These are phyloP conservation scores for Verticillium albo-atrum DNA, from an alignment of 2,329 filamentous ascomycete species.

Conservation along the genomic window DNA sequence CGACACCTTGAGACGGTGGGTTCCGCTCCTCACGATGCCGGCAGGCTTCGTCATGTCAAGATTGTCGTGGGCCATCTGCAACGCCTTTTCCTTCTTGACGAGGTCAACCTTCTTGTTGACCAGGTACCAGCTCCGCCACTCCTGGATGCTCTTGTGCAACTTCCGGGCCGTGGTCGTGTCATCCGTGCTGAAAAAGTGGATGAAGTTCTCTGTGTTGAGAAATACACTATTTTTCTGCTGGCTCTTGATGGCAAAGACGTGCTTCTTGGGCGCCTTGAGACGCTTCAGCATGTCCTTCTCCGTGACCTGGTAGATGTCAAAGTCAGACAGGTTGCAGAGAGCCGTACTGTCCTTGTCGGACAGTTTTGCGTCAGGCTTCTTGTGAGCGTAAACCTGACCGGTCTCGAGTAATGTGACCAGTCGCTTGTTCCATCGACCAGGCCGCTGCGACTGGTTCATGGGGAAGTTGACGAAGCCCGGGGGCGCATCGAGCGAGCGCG, in stretches of 20 bases:
- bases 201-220: conserved; percentile 75
- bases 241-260: conserved; percentile 85
- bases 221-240: conserved; percentile 87
- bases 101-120: conserved; percentile 61
- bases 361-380: conserved; percentile 58
- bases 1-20: conserved; percentile 33
- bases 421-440: conserved; percentile 85
- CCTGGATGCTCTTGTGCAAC: conserved; percentile 69
- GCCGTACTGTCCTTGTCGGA: conserved; percentile 63
- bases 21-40: conserved; percentile 23
- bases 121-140: conserved; percentile 90
- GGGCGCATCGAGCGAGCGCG: conserved; percentile 54
- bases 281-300: conserved; percentile 62
- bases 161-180: conserved; percentile 61
- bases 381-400: conserved; percentile 69
- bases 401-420: conserved; percentile 69
- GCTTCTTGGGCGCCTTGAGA: conserved; percentile 78
- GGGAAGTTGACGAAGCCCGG: conserved; percentile 58
- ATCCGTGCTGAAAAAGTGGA: conserved; percentile 86
- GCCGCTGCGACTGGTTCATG: conserved; percentile 75
- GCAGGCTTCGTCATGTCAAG: conserved; percentile 22
- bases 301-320: conserved; percentile 82
- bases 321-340: conserved; percentile 84
- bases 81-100: conserved; percentile 28
- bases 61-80: conserved; percentile 21